phyloP scores from a whole-genome alignment of 2,329 filamentous ascomycete genomes.

The Neopestalotiopsis sp. region DNA sequence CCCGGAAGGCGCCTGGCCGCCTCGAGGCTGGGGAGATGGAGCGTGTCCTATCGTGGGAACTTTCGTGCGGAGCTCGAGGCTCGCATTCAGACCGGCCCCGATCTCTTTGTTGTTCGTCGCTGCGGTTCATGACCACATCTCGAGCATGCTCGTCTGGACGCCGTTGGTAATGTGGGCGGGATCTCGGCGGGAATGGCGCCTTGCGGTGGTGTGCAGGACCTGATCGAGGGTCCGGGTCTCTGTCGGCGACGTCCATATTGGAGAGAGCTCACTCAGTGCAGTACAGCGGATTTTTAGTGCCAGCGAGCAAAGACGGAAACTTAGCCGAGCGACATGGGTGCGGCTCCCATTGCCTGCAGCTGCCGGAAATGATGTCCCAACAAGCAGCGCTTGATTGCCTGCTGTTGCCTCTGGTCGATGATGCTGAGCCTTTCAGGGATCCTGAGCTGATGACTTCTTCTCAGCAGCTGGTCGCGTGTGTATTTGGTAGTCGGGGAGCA shows the following conservation, averaged over 20 bases:
- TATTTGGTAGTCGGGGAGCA: neutral
- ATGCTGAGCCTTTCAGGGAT: neutral
- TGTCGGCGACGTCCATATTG: constrained; percentile 14
- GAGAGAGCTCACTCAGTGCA: constrained; percentile 7
- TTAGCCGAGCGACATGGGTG: constrained; percentile 18
- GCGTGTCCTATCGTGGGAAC: constrained; percentile 27
- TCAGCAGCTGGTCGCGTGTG: neutral
- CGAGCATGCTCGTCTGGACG: constrained; percentile 28
- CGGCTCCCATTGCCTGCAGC: constrained; percentile 9
- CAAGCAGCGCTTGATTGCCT: neutral
- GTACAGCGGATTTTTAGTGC: constrained; percentile 17
- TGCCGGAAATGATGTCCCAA: neutral
- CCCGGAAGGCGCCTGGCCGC: constrained; percentile 28
- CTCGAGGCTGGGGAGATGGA: constrained; percentile 31
- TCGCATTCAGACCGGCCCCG: constrained; percentile 38
- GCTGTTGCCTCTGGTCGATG: neutral
- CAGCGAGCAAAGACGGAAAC: constrained; percentile 15
- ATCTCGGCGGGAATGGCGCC: constrained; percentile 24
- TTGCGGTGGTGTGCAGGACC: constrained; percentile 13
- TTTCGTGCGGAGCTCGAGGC: constrained; percentile 27
- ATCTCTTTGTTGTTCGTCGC: constrained; percentile 42
- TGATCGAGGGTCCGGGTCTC: constrained; percentile 14
- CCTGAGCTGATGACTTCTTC: neutral
- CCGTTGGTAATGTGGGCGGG: constrained; percentile 24
- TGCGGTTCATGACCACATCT: constrained; percentile 48